Evolutionary conservation across 2,329 filamentous ascomycete genomes (phyloP).

Genomic region (Fusarium humuli): DNA sequence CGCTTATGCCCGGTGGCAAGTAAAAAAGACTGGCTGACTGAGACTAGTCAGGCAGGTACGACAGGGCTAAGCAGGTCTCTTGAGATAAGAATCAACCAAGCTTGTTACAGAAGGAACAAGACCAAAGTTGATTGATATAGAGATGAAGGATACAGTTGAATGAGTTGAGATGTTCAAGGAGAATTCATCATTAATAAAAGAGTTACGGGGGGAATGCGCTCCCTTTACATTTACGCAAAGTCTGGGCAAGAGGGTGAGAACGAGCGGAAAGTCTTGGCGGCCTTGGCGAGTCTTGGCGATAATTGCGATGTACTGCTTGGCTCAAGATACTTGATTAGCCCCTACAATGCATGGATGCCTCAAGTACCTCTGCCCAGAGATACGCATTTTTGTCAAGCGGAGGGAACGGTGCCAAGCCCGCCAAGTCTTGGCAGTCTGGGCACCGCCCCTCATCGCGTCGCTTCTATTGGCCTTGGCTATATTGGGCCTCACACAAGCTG

Average conservation of each 20-base stretch:
- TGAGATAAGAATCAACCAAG: neutral
- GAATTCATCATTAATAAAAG: constrained; percentile 39
- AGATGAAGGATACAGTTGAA: constrained; percentile 9
- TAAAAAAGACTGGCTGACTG: constrained; percentile 13
- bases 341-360: neutral
- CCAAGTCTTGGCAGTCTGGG: constrained; percentile 57
- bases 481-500: constrained; percentile 47
- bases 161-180: constrained; percentile 43
- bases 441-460: constrained; percentile 49
- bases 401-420: constrained; percentile 51
- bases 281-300: constrained; percentile 51
- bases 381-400: constrained; percentile 44
- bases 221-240: constrained; percentile 54
- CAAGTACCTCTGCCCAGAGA: constrained; percentile 28
- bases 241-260: constrained; percentile 52
- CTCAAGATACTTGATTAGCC: constrained; percentile 11
- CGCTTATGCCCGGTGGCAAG: constrained; percentile 8
- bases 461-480: constrained; percentile 48
- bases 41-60: constrained; percentile 29
- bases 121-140: constrained; percentile 1
- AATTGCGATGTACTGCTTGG: constrained; percentile 32
- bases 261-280: constrained; percentile 55
- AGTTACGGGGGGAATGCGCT: constrained; percentile 48
- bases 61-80: constrained; percentile 16
- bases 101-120: constrained; percentile 11